Evolutionary conservation across 805 yeast species (phyloP).

Genomic region (Candida yuanshanica): DNA sequence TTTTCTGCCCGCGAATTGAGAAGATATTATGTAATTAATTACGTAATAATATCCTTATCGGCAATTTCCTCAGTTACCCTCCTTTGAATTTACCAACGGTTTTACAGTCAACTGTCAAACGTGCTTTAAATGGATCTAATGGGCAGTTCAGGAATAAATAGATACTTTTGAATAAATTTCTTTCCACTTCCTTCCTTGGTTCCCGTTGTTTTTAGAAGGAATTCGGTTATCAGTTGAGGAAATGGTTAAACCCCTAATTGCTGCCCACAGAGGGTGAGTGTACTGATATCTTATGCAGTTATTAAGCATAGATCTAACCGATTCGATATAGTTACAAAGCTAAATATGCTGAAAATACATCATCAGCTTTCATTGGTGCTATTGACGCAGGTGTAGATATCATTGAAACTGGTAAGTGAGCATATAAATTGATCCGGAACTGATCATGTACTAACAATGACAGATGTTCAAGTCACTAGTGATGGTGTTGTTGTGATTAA

Average conservation of each 20-base stretch:
- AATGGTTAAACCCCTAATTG: too few relatives aligned
- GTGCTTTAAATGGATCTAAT: background rate
- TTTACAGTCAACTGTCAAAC: background rate
- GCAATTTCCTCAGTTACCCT: too few relatives aligned
- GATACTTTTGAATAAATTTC: too few relatives aligned
- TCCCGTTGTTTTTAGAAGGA: background rate
- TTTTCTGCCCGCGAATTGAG: too few relatives aligned
- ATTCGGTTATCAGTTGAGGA: too few relatives aligned
- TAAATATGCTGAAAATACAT: conserved; percentile 41
- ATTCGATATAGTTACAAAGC: conserved; percentile 22
- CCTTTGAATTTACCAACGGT: too few relatives aligned
- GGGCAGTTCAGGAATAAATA: too few relatives aligned
- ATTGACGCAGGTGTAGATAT: conserved; percentile 37
- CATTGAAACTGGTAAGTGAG: conserved; percentile 33
- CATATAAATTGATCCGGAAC: background rate
- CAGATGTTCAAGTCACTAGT: conserved; percentile 45
- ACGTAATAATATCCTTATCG: too few relatives aligned
- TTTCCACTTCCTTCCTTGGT: background rate
- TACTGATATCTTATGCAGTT: background rate
- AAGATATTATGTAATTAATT: too few relatives aligned
- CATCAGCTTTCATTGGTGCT: conserved; percentile 41
- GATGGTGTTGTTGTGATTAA: conserved; percentile 51
- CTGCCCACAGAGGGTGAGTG: conserved; percentile 11
- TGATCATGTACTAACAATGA: background rate
- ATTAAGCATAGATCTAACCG: conserved; percentile 1